These are phyloP conservation scores for Ceratobasidium sp. DNA, from an alignment of 1,284 basidiomycete species.

Conservation along the genomic window DNA sequence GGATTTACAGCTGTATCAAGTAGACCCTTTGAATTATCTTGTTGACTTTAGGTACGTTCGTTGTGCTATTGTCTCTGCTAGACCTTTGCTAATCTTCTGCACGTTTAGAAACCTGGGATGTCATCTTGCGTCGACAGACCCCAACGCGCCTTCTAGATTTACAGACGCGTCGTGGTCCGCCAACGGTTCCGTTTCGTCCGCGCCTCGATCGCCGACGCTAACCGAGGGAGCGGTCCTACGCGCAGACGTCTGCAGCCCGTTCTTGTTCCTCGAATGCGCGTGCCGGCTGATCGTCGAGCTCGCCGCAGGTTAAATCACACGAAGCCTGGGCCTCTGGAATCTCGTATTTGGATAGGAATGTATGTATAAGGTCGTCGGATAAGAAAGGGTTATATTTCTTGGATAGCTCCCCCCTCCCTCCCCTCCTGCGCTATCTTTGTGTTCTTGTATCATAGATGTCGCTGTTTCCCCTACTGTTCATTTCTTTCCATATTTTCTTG, in stretches of 20 bases:
- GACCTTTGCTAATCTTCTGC: slow-evolving; percentile 34
- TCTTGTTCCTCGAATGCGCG: slow-evolving; percentile 97
- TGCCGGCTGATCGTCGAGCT: slow-evolving; percentile 85
- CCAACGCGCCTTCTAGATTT: slow-evolving; percentile 72
- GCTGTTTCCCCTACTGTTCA: slow-evolving; percentile 26
- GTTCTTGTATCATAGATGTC: slow-evolving; percentile 43
- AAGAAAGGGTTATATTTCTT: neutral
- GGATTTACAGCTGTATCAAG: slow-evolving; percentile 97
- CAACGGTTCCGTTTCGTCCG: slow-evolving; percentile 34
- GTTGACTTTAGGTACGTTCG: slow-evolving; percentile 92
- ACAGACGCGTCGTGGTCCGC: slow-evolving; percentile 66
- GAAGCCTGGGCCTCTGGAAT: neutral
- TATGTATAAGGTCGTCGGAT: neutral
- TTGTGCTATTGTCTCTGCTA: slow-evolving; percentile 15
- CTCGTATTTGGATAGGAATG: neutral
- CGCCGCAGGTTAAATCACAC: slow-evolving; percentile 68
- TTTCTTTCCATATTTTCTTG: neutral
- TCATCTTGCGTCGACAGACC: slow-evolving; percentile 65
- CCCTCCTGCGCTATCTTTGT: neutral
- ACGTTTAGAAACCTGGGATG: slow-evolving; percentile 27
- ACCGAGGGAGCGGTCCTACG: slow-evolving; percentile 50
- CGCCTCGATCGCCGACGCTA: slow-evolving; percentile 55
- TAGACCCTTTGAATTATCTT: slow-evolving; percentile 95
- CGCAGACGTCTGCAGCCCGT: slow-evolving; percentile 88
- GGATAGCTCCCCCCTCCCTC: neutral